Conservation (phyloP, 2,329 filamentous ascomycete species). For the Raffaelea albimanens region DNA sequence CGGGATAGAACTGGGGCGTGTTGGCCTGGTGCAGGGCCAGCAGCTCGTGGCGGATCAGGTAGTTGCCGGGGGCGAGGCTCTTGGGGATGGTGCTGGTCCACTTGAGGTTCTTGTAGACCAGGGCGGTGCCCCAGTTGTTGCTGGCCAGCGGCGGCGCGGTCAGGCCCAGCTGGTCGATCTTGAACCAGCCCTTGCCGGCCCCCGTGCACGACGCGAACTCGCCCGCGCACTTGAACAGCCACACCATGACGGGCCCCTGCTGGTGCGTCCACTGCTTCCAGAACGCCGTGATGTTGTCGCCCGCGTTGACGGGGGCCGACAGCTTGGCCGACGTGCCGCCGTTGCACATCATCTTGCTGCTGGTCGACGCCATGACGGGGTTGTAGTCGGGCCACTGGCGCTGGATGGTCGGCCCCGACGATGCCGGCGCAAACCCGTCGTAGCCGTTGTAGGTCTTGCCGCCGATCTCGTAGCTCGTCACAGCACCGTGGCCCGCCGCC, state of each 20-base stretch:
- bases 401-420: conserved; percentile 42
- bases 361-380: conserved; percentile 37
- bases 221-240: conserved; percentile 41
- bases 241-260: conserved; percentile 52
- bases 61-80: conserved; percentile 39
- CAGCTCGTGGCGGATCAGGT: conserved; percentile 47
- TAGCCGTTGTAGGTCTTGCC: conserved; percentile 23
- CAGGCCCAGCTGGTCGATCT: conserved; percentile 42
- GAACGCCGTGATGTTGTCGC: conserved; percentile 36
- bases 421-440: conserved; percentile 38
- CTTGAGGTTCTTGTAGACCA: conserved; percentile 30
- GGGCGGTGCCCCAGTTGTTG: conserved; percentile 34
- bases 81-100: conserved; percentile 41
- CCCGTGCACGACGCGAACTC: conserved; percentile 41
- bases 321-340: conserved; percentile 38
- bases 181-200: conserved; percentile 45
- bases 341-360: conserved; percentile 44
- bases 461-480: conserved; percentile 19
- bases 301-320: conserved; percentile 34
- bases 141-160: conserved; percentile 15
- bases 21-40: conserved; percentile 45
- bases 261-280: conserved; percentile 50
- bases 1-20: conserved; percentile 42
- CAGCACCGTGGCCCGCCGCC: conserved; percentile 23
- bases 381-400: conserved; percentile 47